Conservation (phyloP, 2,329 filamentous ascomycete genomes). For the Nothopassalora personata region DNA sequence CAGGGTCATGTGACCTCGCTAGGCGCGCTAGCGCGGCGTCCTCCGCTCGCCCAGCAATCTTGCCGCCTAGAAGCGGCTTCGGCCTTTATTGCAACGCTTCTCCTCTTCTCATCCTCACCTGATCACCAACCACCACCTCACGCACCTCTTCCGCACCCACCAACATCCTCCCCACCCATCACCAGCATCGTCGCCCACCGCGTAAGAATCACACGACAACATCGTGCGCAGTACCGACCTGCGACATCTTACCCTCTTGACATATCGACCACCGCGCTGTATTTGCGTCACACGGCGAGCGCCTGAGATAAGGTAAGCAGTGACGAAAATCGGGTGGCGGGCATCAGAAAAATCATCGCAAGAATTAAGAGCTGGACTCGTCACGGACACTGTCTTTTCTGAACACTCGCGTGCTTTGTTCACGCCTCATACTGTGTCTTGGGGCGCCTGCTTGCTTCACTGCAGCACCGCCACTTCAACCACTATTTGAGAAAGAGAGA, state of each 20-base stretch:
- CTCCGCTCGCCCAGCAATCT: too few relatives aligned
- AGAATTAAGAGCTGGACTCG: not conserved
- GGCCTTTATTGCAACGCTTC: too few relatives aligned
- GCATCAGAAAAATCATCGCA: not conserved
- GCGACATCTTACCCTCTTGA: not conserved
- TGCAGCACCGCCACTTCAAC: conserved; percentile 11
- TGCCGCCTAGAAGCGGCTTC: too few relatives aligned
- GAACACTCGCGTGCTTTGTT: not conserved
- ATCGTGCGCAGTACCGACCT: not conserved
- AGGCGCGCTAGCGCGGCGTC: too few relatives aligned
- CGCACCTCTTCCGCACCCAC: not conserved
- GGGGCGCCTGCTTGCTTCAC: conserved; percentile 14
- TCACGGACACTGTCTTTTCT: not conserved
- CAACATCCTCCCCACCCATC: not conserved
- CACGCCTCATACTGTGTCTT: conserved; percentile 10
- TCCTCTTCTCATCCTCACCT: too few relatives aligned
- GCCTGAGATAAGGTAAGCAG: not conserved
- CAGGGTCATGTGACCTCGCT: too few relatives aligned
- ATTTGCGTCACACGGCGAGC: not conserved
- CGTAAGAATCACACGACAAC: not conserved
- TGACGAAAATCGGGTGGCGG: not conserved
- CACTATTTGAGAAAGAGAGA: conserved; percentile 10
- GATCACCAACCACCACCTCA: not conserved
- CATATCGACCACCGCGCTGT: not conserved
- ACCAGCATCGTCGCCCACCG: not conserved